Percentiles rank a stretch among this genome's conserved stretches.
Conservation (phyloP, 2,329 filamentous ascomycete species). For the Ophiostoma perfectum region DNA sequence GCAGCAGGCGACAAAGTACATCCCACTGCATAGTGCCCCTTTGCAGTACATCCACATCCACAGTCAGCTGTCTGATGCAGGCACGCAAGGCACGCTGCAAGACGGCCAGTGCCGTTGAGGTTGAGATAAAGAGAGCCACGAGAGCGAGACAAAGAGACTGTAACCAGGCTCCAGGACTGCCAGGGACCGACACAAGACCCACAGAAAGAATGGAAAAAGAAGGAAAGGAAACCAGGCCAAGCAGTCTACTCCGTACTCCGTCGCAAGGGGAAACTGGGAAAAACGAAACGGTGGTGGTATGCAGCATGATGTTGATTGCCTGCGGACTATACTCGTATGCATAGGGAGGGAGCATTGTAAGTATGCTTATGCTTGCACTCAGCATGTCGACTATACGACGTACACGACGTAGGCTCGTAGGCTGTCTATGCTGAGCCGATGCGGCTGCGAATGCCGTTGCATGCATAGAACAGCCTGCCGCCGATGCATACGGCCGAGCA, state of each 20-base stretch:
- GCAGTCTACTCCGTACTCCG: too few relatives aligned
- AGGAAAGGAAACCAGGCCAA: background rate
- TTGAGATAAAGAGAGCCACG: background rate
- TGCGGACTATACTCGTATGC: too few relatives aligned
- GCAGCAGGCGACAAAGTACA: too few relatives aligned
- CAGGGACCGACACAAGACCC: constrained; percentile 1
- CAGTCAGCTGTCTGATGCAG: background rate
- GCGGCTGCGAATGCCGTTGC: too few relatives aligned
- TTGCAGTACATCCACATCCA: background rate
- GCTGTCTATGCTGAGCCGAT: too few relatives aligned
- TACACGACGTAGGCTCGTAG: too few relatives aligned
- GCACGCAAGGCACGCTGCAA: background rate
- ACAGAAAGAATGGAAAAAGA: background rate
- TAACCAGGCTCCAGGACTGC: background rate
- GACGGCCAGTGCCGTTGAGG: background rate
- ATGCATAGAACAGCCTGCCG: too few relatives aligned
- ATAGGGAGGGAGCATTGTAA: too few relatives aligned
- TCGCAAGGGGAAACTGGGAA: constrained; percentile 1
- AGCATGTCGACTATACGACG: too few relatives aligned
- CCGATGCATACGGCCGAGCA: too few relatives aligned
- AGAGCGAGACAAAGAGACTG: background rate
- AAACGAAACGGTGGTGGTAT: background rate
- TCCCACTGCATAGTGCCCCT: background rate
- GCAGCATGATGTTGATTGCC: too few relatives aligned
- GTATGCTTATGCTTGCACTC: too few relatives aligned